Evolutionary conservation across 805 yeast genomes (phyloP), one percentile per base, ranked within the genome.

Genomic region (Nakazawaea ernobii): DNA sequence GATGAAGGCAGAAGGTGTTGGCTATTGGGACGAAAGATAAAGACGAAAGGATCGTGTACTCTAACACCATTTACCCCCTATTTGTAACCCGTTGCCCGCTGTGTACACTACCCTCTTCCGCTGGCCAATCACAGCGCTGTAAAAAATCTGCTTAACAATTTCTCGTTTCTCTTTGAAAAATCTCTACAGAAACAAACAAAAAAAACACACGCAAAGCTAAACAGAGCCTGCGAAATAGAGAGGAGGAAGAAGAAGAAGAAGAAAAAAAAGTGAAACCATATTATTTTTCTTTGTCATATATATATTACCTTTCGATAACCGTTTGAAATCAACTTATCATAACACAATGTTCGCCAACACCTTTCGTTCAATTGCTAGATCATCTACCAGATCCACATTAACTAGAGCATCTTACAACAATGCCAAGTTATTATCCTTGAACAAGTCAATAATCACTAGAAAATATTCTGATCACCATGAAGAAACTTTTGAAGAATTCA

Each of bases 401-500:
- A 41, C 43, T n/a, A 43, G 45, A 33, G 35, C 43, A n/a, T 48
- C 49, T 39, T 49, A 40, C 32, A 37, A 49, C 32, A 48, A 53
- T 38, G 55, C 52, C 43, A 53, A 54, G 51, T 52, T 57, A 43
- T 39, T 49, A 37, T 51, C 57, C 28, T 49, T 54, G 37, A 51
- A 46, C 53, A 54, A 51, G 54, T 42, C 55, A 17, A 55, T 61
- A 46, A 65, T 43, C 37, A 41, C 35, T n/a, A 81, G 97, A 80
- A 74, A 74, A 60, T 90, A 86, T 77, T 85, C 95, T 46, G 77
- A 73, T 49, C 95, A 87, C 65, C 87, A 84, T 56, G 96, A 87
- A 67, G 97, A 90, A 74, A 82, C 96, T 46, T 91, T 87, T 57
- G 97, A 90, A 73, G 97, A 91, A 74, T 90, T 89, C 77, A 88